phyloP scores from a whole-genome alignment of 148 eudicot genomes.

The Dianthus caryophyllus region DNA sequence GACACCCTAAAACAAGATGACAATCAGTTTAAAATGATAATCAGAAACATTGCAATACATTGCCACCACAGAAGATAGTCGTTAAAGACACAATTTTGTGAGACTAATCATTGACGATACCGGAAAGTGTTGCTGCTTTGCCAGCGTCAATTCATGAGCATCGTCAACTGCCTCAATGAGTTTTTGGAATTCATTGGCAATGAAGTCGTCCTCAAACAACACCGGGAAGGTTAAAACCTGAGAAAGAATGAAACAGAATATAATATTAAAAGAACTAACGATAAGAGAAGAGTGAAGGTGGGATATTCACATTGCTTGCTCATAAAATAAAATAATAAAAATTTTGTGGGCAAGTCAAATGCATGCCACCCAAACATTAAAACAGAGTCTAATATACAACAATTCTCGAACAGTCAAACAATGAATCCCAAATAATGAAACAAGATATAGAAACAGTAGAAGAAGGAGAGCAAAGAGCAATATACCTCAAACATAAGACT shows the following conservation, averaged over 20 bases:
- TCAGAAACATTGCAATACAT: constrained; percentile 7
- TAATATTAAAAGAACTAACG: no score
- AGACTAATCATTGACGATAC: constrained; percentile 33
- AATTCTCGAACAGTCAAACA: no score
- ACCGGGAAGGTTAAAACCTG: constrained; percentile 86
- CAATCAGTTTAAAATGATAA: constrained; percentile 16
- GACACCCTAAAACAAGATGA: constrained; percentile 84
- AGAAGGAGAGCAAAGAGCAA: not conserved
- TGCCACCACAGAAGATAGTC: constrained; percentile 6
- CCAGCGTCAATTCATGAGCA: constrained; percentile 75
- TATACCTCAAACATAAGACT: constrained; percentile 94
- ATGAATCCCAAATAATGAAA: no score
- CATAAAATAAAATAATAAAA: no score
- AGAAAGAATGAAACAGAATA: no score
- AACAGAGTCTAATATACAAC: no score
- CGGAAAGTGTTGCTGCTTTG: constrained; percentile 85
- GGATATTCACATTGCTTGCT: no score
- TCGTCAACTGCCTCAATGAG: constrained; percentile 89
- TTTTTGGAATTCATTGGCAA: constrained; percentile 61
- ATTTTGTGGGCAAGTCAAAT: no score
- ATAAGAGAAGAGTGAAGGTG: no score
- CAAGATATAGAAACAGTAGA: no score
- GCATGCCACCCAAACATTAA: no score
- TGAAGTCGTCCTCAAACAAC: constrained; percentile 71
- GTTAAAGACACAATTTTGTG: not conserved